Evolutionary conservation across 2,329 filamentous ascomycete genomes (phyloP).

Genomic region (Penicillium sp.): DNA sequence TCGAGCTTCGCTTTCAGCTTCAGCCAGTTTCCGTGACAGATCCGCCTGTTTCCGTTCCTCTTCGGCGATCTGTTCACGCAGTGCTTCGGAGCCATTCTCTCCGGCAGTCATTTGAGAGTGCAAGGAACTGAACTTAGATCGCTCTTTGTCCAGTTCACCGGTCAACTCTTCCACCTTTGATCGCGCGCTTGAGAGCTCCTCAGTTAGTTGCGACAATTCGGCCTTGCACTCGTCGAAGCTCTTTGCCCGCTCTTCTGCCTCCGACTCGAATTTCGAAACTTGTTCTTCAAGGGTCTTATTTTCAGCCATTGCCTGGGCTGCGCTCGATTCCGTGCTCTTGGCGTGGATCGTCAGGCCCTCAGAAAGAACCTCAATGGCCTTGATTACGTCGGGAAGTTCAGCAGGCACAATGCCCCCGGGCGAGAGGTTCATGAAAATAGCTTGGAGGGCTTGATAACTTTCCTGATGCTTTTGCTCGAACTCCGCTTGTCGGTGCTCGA

Average conservation of each 20-base stretch:
- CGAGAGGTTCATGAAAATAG: conserved; percentile 58
- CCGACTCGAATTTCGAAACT: conserved; percentile 54
- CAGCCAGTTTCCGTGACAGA: conserved; percentile 68
- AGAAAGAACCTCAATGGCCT: conserved; percentile 57
- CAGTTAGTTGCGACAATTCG: conserved; percentile 51
- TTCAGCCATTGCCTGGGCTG: conserved; percentile 60
- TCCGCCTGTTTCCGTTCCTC: conserved; percentile 68
- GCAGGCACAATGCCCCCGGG: conserved; percentile 53
- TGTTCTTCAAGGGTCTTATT: conserved; percentile 58
- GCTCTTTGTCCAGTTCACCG: conserved; percentile 61
- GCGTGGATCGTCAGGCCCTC: conserved; percentile 60
- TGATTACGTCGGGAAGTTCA: conserved; percentile 58
- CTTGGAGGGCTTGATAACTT: conserved; percentile 55
- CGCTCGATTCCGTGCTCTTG: conserved; percentile 58
- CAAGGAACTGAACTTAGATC: conserved; percentile 65
- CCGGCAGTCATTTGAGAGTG: conserved; percentile 74
- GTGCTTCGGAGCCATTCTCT: conserved; percentile 75
- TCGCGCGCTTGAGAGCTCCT: conserved; percentile 51
- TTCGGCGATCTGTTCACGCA: conserved; percentile 71
- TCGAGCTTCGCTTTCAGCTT: conserved; percentile 71
- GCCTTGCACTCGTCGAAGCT: conserved; percentile 53
- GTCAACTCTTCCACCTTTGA: conserved; percentile 47
- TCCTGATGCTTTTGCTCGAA: conserved; percentile 53
- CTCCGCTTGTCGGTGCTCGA: conserved; percentile 51
- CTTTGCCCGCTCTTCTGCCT: conserved; percentile 56